Evolutionary conservation across 352 stramenopile species (phyloP).

Genomic region (Chrysophaeum taylorii): DNA sequence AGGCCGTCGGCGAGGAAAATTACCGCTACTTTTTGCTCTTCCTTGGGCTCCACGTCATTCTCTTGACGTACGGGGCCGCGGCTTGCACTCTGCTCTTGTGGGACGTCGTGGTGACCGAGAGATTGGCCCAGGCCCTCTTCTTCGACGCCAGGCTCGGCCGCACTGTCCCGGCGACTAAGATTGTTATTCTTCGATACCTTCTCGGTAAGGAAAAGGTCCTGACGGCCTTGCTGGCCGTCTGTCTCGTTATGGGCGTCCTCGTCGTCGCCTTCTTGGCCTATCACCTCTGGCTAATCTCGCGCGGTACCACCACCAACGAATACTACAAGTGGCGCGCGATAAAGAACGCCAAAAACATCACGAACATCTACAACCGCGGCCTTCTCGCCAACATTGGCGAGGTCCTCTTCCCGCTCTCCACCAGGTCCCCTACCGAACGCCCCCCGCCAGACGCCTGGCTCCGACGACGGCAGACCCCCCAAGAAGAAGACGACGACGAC

Average conservation of each 20-base stretch:
- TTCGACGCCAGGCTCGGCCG: constrained; percentile 41
- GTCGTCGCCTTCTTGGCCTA: constrained; percentile 45
- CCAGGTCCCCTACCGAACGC: too few species aligned
- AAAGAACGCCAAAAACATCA: too few species aligned
- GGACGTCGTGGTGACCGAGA: constrained; percentile 36
- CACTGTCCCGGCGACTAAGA: constrained; percentile 32
- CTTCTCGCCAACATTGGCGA: too few species aligned
- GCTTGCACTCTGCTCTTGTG: constrained; percentile 32
- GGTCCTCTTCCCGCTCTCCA: too few species aligned
- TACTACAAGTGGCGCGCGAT: constrained; percentile 53
- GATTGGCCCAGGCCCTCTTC: constrained; percentile 43
- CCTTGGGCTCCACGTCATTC: constrained; percentile 41
- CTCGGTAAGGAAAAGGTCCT: constrained; percentile 34
- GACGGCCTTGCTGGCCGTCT: constrained; percentile 35
- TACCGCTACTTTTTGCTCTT: constrained; percentile 56
- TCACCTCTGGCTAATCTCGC: constrained; percentile 45
- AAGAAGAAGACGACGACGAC: too few species aligned
- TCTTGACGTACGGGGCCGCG: constrained; percentile 44
- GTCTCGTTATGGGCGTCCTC: constrained; percentile 45
- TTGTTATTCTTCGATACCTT: constrained; percentile 46
- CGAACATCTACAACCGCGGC: too few species aligned
- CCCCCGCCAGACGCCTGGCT: too few species aligned
- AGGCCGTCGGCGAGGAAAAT: constrained; percentile 56
- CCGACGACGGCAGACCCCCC: too few species aligned
- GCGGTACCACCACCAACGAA: constrained; percentile 54